Evolutionary conservation across 2,329 filamentous ascomycete genomes (phyloP).

Genomic region (Microcyclospora pomicola): DNA sequence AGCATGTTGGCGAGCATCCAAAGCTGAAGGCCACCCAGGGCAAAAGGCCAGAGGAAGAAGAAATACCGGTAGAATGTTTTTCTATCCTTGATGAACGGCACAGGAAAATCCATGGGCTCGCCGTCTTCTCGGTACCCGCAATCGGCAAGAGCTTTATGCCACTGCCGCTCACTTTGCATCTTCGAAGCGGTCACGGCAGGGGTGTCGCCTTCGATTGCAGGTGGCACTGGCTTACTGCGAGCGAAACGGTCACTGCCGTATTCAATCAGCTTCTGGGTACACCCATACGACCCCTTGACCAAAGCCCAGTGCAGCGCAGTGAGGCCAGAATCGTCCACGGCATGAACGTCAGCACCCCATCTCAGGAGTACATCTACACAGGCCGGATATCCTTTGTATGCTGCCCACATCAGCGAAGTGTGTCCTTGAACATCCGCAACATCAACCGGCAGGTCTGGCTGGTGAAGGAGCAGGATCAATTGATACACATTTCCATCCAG

Average conservation of each 20-base stretch:
- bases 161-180: constrained; percentile 72
- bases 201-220: constrained; percentile 60
- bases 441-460: constrained; percentile 79
- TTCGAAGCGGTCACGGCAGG: constrained; percentile 74
- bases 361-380: constrained; percentile 85
- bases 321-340: constrained; percentile 80
- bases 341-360: constrained; percentile 90
- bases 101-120: constrained; percentile 58
- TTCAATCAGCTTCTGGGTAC: constrained; percentile 86
- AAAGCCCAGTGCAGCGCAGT: constrained; percentile 93
- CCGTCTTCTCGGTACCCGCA: constrained; percentile 73
- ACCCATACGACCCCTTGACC: constrained; percentile 79
- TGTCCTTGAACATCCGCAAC: constrained; percentile 80
- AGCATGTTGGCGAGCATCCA: constrained; percentile 60
- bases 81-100: constrained; percentile 63
- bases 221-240: constrained; percentile 46
- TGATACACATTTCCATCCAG: constrained; percentile 93
- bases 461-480: constrained; percentile 77
- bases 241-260: constrained; percentile 90
- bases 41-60: constrained; percentile 78
- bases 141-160: constrained; percentile 70
- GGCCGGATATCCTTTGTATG: constrained; percentile 88
- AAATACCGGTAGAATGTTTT: constrained; percentile 68
- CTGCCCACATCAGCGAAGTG: constrained; percentile 95
- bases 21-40: constrained; percentile 57